A percentile compares a stretch with the other conserved stretches of the same genome.
Evolutionary conservation across 176 grass and related monocot species (phyloP).

Genomic region (Triticum monococcum): DNA sequence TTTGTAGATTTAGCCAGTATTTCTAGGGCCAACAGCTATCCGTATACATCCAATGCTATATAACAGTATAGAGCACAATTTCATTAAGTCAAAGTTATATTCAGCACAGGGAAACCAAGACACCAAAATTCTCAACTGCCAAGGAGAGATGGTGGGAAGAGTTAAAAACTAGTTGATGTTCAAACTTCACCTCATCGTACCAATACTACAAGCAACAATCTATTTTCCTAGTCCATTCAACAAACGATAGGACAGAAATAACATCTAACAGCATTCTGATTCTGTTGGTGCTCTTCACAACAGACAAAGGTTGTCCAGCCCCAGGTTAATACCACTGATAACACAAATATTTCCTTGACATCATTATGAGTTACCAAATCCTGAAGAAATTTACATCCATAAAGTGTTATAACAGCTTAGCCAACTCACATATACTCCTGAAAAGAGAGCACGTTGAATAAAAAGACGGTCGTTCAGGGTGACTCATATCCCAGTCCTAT

Average conservation of each 20-base stretch:
- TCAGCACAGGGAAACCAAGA: background rate
- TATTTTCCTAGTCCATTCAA: background rate
- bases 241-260: background rate
- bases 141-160: constrained; percentile 2
- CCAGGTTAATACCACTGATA: background rate
- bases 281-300: background rate
- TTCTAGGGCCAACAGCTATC: background rate
- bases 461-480: background rate
- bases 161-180: background rate
- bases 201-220: background rate
- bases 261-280: background rate
- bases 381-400: background rate
- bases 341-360: background rate
- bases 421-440: background rate
- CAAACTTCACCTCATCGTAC: background rate
- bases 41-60: background rate
- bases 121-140: background rate
- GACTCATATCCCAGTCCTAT: background rate
- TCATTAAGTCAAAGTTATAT: background rate
- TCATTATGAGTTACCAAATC: background rate
- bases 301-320: background rate
- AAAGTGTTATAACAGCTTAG: background rate
- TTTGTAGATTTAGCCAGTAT: constrained; percentile 1
- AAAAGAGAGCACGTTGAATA: background rate
- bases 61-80: constrained; percentile 3